These are phyloP conservation scores for Arthrinium phaeospermum DNA, from an alignment of 2,329 filamentous ascomycete genomes.

Conservation along the genomic window DNA sequence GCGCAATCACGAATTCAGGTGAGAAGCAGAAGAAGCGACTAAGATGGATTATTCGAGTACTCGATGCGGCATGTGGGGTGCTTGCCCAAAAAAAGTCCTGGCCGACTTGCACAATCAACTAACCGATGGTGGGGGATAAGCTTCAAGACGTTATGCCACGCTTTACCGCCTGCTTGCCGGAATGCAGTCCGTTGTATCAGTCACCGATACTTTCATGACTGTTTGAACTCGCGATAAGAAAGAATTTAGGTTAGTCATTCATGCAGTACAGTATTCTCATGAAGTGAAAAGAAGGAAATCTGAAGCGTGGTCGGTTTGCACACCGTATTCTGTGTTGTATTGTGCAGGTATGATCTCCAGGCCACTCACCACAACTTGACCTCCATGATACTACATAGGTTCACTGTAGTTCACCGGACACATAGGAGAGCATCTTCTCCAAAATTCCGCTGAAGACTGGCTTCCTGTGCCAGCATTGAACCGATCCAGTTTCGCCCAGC, in stretches of 20 bases:
- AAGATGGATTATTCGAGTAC: not conserved
- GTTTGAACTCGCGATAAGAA: no score
- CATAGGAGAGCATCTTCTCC: constrained; percentile 84
- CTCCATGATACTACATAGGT: not conserved
- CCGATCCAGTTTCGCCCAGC: constrained; percentile 81
- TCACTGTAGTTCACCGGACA: constrained; percentile 45
- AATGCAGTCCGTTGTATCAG: not conserved
- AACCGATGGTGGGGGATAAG: constrained; percentile 9
- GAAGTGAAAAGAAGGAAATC: not conserved
- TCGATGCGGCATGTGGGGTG: constrained; percentile 8
- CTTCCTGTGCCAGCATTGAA: constrained; percentile 75
- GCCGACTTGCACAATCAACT: not conserved
- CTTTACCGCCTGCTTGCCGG: constrained; percentile 10
- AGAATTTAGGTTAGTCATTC: not conserved
- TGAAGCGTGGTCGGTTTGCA: not conserved
- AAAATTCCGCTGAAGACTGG: constrained; percentile 72
- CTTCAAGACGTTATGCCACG: not conserved
- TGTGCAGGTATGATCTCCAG: not conserved
- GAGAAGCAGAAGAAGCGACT: not conserved
- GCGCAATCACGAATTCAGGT: not conserved
- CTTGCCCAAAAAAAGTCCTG: constrained; percentile 14
- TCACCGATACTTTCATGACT: no score
- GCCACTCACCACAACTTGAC: not conserved
- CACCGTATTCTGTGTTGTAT: not conserved
- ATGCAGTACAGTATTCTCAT: not conserved